phyloP scores from a whole-genome alignment of 345 rosid genomes.

The Anastatica hierochuntica region DNA sequence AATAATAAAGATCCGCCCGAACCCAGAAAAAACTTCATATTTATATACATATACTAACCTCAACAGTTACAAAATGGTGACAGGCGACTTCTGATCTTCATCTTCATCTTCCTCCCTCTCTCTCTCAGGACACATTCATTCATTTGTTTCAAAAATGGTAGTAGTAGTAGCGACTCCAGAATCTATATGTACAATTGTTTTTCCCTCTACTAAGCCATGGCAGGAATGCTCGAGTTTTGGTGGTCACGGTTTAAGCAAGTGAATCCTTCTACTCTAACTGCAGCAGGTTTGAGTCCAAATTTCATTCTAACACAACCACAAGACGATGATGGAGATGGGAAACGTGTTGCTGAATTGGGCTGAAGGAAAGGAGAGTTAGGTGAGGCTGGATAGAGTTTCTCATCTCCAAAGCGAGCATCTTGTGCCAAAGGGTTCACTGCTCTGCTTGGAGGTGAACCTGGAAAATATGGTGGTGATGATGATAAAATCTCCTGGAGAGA shows the following conservation, averaged over 20 bases:
- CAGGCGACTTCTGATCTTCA: no score
- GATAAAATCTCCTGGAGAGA: constrained; percentile 44
- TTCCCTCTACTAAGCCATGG: constrained; percentile 65
- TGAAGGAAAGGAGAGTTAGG: constrained; percentile 26
- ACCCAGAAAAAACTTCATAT: no score
- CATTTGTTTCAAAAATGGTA: constrained; percentile 30
- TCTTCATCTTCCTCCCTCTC: constrained; percentile 18
- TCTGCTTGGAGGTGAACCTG: constrained; percentile 88
- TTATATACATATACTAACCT: no score
- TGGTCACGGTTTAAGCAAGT: constrained; percentile 96
- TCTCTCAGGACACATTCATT: constrained; percentile 2
- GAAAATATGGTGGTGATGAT: constrained; percentile 56
- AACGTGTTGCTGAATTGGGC: constrained; percentile 14
- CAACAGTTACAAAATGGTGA: no score
- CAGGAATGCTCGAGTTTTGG: constrained; percentile 93
- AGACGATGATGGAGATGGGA: constrained; percentile 42
- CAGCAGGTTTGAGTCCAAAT: constrained; percentile 71
- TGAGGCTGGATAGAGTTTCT: constrained; percentile 33
- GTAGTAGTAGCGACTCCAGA: constrained; percentile 7
- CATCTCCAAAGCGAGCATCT: constrained; percentile 79
- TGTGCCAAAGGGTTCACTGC: constrained; percentile 68
- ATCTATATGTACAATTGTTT: constrained; percentile 54
- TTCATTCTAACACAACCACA: constrained; percentile 64
- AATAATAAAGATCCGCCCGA: no score
- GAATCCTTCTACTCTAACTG: constrained; percentile 99